These are phyloP conservation scores for Pilasporangium apinafurcum DNA, from an alignment of 352 stramenopile genomes.

Conservation along the genomic window DNA sequence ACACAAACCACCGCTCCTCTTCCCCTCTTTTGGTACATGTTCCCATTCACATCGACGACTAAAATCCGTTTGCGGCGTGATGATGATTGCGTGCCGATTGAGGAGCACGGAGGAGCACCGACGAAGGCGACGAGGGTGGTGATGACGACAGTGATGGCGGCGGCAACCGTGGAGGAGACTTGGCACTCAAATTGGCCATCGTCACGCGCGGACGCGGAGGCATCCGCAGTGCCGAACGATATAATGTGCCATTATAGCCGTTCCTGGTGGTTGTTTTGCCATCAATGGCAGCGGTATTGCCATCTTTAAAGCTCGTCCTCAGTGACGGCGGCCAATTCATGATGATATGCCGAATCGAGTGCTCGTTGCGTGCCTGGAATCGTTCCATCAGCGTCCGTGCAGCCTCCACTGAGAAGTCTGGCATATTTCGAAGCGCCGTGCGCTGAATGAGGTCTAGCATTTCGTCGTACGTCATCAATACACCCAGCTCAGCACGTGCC, in stretches of 20 bases:
- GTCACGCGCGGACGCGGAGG: constrained; percentile 4
- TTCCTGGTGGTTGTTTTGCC: background rate
- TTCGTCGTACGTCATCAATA: constrained; percentile 66
- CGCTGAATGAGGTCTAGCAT: constrained; percentile 51
- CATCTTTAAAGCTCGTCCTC: background rate
- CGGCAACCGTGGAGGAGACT: too few relatives aligned
- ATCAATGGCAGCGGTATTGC: constrained; percentile 1
- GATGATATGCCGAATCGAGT: constrained; percentile 45
- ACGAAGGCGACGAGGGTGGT: too few relatives aligned
- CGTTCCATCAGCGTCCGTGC: constrained; percentile 36
- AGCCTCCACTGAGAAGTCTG: constrained; percentile 46
- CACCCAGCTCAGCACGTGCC: constrained; percentile 45
- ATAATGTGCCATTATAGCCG: background rate
- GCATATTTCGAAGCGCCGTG: constrained; percentile 43
- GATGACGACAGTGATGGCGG: too few relatives aligned
- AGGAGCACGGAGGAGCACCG: too few relatives aligned
- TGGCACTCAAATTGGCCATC: too few relatives aligned
- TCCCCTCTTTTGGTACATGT: too few relatives aligned
- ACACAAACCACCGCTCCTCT: too few relatives aligned
- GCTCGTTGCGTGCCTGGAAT: constrained; percentile 45
- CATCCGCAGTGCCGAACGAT: background rate
- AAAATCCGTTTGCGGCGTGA: too few relatives aligned
- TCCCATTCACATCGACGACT: too few relatives aligned
- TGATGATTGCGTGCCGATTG: too few relatives aligned
- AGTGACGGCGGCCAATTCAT: constrained; percentile 26